A percentile compares a stretch with the other conserved stretches of the same genome.
Evolutionary conservation across 2,329 filamentous ascomycete species (phyloP).

Genomic region (Hypoxylon sp.): DNA sequence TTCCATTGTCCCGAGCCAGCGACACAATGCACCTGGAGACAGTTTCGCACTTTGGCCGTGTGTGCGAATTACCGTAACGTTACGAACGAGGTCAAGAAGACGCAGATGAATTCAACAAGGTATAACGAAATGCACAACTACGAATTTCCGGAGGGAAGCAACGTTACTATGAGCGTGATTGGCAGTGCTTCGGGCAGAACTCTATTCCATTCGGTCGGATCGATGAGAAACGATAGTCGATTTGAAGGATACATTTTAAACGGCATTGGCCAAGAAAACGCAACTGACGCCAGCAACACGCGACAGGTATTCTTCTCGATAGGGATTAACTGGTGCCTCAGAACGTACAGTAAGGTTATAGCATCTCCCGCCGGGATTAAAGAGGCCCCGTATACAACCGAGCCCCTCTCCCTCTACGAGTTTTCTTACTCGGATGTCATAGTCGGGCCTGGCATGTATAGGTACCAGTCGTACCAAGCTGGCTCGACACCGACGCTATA

Average conservation of each 20-base stretch:
- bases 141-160: neutral
- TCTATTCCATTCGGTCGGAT: neutral
- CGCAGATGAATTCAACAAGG: neutral
- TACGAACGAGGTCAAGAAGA: constrained; percentile 1
- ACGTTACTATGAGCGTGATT: neutral
- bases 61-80: constrained; percentile 33
- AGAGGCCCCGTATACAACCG: neutral
- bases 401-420: neutral
- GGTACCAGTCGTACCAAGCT: neutral
- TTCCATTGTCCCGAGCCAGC: constrained; percentile 25
- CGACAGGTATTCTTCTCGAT: neutral
- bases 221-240: neutral
- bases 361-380: neutral
- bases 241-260: neutral
- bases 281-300: neutral
- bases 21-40: constrained; percentile 31
- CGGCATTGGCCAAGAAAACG: neutral
- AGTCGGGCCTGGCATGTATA: no score
- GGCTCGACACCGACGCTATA: neutral
- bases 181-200: neutral
- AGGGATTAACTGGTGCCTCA: neutral
- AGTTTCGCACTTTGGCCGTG: constrained; percentile 36
- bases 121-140: neutral
- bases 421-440: neutral
- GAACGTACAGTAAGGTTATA: neutral